Base-by-base conservation (phyloP, 2,329 filamentous ascomycete genomes). In the Domatiomyces globalis region DNA sequence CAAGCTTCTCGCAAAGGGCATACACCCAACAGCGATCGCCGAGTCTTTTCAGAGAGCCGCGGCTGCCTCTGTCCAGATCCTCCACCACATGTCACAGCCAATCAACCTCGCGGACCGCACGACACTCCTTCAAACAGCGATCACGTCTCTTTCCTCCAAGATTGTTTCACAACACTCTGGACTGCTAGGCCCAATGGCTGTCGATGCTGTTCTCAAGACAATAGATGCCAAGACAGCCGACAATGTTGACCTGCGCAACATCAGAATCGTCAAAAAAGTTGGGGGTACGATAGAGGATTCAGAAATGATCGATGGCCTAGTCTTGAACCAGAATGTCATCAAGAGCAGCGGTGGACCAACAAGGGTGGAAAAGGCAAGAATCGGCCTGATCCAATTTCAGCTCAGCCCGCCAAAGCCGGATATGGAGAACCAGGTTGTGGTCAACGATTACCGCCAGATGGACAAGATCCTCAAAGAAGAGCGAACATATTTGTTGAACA, bases 401-500 rank as follows among this genome's bases (percentile, higher is more conserved):
- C 81, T 98, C 62, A 95, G 88, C 71, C 90, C 92, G 46, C 92
- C 92, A 1, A 98, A 98, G 73, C 92, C 92, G 61, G 92, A 98
- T 69, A 98, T 98, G 92, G 92, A 98, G 75, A 98, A 98, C 73
- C 92, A 94, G 65, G 96, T 98, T 58, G 84, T 94, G 29, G 92
- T 98, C 65, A 98, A 98, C 71, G 92, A 98, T 74, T 98, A 98
- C 78, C 81, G 92, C 65, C 92, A 98, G 69, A 98, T 98, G 92
- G 92, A 98, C 76, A 98, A 96, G 79, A 98, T 98, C 60, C 80
- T 98, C 62, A 98, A 98, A 74, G 92, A 98, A 73, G 92, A 98
- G 75, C 87, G 92, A 61, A 86, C 92, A 61, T 98, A 98, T 71
- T 80, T 98, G 58, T 79, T 98, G 53, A 96, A 96, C 76, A 86